phyloP scores from a whole-genome alignment of 108 stramenopile genomes.

The Skeletonema marinoi region DNA sequence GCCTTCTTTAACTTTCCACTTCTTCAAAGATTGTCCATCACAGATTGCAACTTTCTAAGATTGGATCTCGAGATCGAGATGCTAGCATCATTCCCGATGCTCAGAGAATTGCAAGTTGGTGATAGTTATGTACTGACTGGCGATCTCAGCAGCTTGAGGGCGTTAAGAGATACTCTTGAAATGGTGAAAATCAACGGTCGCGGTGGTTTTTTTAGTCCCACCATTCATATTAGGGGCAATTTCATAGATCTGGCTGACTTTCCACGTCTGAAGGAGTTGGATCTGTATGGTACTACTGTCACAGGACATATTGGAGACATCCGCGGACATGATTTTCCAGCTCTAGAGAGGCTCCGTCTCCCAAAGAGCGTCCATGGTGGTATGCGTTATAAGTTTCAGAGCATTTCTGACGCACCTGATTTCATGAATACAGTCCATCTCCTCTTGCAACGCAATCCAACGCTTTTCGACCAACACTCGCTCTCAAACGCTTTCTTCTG shows the following conservation, averaged over 20 bases:
- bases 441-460: background rate
- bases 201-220: background rate
- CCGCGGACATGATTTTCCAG: background rate
- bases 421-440: background rate
- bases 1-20: background rate
- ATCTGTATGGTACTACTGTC: background rate
- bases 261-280: background rate
- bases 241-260: constrained; percentile 16
- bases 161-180: background rate
- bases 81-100: background rate
- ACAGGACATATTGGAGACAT: constrained; percentile 1
- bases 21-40: background rate
- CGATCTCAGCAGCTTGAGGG: background rate
- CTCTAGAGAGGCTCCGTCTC: background rate
- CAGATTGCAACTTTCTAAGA: too few species aligned
- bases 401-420: background rate
- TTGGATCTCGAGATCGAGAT: background rate
- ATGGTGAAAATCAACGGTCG: background rate
- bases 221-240: background rate
- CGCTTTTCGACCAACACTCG: too few species aligned
- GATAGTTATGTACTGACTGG: background rate
- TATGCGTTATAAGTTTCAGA: background rate
- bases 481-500: too few species aligned
- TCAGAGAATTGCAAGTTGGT: background rate
- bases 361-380: background rate